These are phyloP conservation scores for Laetiporus sulphureus DNA, from an alignment of 1,284 basidiomycete genomes.

Conservation along the genomic window DNA sequence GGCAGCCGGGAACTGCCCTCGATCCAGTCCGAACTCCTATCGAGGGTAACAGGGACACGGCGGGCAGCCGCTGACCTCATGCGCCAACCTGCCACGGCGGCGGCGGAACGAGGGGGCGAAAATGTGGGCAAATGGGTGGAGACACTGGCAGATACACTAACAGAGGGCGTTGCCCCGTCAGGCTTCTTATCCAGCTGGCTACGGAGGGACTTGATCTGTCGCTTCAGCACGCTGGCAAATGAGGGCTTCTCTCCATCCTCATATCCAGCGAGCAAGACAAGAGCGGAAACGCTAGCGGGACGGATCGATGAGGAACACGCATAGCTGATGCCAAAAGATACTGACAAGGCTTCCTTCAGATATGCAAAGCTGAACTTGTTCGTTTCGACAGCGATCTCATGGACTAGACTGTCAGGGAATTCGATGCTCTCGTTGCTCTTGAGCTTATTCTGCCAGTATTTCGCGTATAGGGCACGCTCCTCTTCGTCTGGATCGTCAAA, in stretches of 20 bases:
- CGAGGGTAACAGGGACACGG: too few relatives aligned
- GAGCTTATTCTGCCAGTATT: conserved; percentile 77
- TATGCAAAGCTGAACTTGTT: conserved; percentile 74
- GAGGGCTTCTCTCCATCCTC: conserved; percentile 39
- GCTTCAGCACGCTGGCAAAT: conserved; percentile 45
- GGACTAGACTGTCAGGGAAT: conserved; percentile 59
- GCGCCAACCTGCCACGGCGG: too few relatives aligned
- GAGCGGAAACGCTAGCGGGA: conserved; percentile 48
- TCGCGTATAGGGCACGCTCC: conserved; percentile 58
- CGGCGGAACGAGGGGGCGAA: too few relatives aligned
- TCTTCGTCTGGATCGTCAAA: conserved; percentile 60
- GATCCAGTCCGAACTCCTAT: too few relatives aligned
- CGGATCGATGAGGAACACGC: background rate
- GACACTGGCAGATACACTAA: too few relatives aligned
- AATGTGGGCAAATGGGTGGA: too few relatives aligned
- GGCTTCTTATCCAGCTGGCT: conserved; percentile 46
- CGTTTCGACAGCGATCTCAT: conserved; percentile 54
- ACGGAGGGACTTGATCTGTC: conserved; percentile 52
- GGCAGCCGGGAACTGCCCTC: too few relatives aligned
- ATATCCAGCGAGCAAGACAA: conserved; percentile 48
- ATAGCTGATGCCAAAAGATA: conserved; percentile 12
- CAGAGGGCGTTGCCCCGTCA: too few relatives aligned
- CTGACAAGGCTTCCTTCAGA: conserved; percentile 80
- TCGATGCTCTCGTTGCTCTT: conserved; percentile 48
- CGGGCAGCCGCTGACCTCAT: too few relatives aligned